Conservation (phyloP, 176 grass and related monocot genomes). For the Microstegium vimineum region DNA sequence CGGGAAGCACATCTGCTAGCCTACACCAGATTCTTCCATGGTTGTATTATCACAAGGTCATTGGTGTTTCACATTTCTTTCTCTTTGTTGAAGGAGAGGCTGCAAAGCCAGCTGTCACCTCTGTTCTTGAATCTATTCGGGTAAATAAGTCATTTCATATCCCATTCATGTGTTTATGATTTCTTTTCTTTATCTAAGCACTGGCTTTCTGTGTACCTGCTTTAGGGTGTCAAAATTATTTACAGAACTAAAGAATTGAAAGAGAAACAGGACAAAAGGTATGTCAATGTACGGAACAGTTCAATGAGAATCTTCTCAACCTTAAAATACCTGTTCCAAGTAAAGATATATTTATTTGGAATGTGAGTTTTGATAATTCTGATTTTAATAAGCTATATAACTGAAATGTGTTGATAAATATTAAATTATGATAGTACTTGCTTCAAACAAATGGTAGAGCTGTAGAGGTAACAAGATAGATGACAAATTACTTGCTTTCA, state of each 20-base stretch:
- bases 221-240: slow-evolving; percentile 92
- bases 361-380: background rate
- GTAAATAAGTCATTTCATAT: slow-evolving; percentile 39
- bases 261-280: slow-evolving; percentile 95
- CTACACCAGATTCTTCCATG: slow-evolving; percentile 98
- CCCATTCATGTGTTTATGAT: background rate
- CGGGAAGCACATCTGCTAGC: slow-evolving; percentile 77
- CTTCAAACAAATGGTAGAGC: background rate
- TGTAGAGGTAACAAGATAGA: background rate
- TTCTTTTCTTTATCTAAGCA: background rate
- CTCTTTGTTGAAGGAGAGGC: slow-evolving; percentile 97
- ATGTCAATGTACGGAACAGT: background rate
- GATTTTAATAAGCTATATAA: background rate
- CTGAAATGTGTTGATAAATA: background rate
- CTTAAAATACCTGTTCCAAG: background rate
- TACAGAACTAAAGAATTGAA: slow-evolving; percentile 91
- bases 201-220: slow-evolving; percentile 19
- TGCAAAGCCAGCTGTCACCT: slow-evolving; percentile 77
- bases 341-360: background rate
- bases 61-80: slow-evolving; percentile 88
- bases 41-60: slow-evolving; percentile 98
- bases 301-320: background rate
- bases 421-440: background rate
- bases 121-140: slow-evolving; percentile 89
- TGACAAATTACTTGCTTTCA: background rate